Percentiles rank a stretch among this genome's conserved stretches.
phyloP scores from a whole-genome alignment of 1,284 basidiomycete species.

The Rhodotorula sp. region DNA sequence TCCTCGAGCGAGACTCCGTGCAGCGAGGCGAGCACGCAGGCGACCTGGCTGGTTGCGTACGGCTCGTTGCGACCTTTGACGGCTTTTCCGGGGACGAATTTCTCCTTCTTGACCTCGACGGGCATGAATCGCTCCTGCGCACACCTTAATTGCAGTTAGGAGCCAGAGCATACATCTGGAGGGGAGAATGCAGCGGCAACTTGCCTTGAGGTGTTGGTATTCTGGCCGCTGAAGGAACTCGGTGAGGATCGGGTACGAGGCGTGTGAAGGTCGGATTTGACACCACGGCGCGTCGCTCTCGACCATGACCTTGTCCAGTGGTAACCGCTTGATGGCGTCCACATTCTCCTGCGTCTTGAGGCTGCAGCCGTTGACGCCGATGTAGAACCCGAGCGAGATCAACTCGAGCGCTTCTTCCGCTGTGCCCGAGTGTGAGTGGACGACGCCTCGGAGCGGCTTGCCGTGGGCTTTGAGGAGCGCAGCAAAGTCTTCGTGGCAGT shows the following conservation, averaged over 20 bases:
- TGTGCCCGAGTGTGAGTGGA: conserved; percentile 82
- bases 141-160: too few species aligned
- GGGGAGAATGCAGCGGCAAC: conserved; percentile 46
- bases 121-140: conserved; percentile 57
- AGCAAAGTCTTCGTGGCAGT: conserved; percentile 69
- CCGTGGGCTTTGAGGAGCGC: conserved; percentile 56
- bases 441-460: conserved; percentile 65
- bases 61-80: conserved; percentile 86
- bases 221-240: conserved; percentile 48
- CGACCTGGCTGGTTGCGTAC: conserved; percentile 67
- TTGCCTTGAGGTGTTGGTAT: not conserved
- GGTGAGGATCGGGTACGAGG: conserved; percentile 63
- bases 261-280: conserved; percentile 71
- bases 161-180: not conserved
- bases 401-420: conserved; percentile 66
- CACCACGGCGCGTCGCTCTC: conserved; percentile 60
- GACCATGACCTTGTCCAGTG: conserved; percentile 66
- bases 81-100: conserved; percentile 61
- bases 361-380: conserved; percentile 72
- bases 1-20: conserved; percentile 61
- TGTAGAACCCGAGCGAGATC: conserved; percentile 49
- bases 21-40: conserved; percentile 69
- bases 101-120: conserved; percentile 64
- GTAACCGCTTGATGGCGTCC: conserved; percentile 61
- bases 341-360: conserved; percentile 77